phyloP scores from a whole-genome alignment of 1,284 basidiomycete species.

The Trichosporon sp. region DNA sequence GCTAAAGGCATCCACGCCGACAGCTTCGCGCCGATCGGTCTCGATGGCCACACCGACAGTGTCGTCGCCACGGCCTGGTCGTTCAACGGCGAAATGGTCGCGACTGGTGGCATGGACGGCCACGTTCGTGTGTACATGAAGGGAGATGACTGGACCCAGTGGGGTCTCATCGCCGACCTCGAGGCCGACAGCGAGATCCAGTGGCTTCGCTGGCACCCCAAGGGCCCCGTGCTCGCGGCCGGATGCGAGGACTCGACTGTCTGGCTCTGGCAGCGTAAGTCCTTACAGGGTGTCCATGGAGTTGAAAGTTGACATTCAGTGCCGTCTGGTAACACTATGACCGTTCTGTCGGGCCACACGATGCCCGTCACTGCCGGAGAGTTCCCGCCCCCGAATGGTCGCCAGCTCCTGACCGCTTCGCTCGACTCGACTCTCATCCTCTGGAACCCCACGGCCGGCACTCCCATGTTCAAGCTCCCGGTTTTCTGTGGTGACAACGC shows the following conservation, averaged over 20 bases:
- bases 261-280: slow-evolving; percentile 93
- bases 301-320: slow-evolving; percentile 55
- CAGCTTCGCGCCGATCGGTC: slow-evolving; percentile 70
- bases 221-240: slow-evolving; percentile 79
- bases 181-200: slow-evolving; percentile 92
- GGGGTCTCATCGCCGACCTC: slow-evolving; percentile 89
- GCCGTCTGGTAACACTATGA: slow-evolving; percentile 88
- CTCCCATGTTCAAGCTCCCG: slow-evolving; percentile 61
- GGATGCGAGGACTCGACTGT: slow-evolving; percentile 90
- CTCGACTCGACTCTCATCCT: slow-evolving; percentile 77
- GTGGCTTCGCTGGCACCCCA: slow-evolving; percentile 97
- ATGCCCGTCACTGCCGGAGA: slow-evolving; percentile 79
- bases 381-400: slow-evolving; percentile 68
- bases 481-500: slow-evolving; percentile 57
- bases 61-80: slow-evolving; percentile 79
- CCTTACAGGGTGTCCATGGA: not conserved
- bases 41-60: slow-evolving; percentile 89
- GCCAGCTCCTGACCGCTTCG: slow-evolving; percentile 81
- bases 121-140: slow-evolving; percentile 84
- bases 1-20: slow-evolving; percentile 52
- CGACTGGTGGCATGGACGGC: slow-evolving; percentile 97
- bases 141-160: slow-evolving; percentile 66
- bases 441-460: slow-evolving; percentile 74
- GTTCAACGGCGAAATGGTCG: slow-evolving; percentile 80
- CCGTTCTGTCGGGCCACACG: slow-evolving; percentile 89